Base-by-base conservation (phyloP, 2,329 filamentous ascomycete genomes). In the Aspergillus fructus region DNA sequence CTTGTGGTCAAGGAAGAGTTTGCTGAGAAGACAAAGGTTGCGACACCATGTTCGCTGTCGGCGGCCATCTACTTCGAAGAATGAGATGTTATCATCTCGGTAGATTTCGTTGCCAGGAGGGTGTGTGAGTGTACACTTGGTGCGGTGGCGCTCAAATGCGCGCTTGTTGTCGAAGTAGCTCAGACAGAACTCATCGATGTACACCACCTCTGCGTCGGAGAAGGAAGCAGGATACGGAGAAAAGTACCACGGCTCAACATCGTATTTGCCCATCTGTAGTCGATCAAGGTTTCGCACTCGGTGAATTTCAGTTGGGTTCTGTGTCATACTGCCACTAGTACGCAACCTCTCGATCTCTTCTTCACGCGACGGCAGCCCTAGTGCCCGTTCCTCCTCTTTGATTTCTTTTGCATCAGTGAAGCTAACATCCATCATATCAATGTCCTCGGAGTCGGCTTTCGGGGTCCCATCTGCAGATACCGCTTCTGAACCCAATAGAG, bases 21-120 rank as follows among this genome's bases (percentile, higher is more conserved):
- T 99, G 53, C 93, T 94, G 43, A 99, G 82, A 13, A 99, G 84
- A 75, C 94, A 99, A 33, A 99, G 85, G 66, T 99, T 99, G 68
- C 97, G 94, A 71, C 94, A 99, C 78, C 97, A 99, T n/a, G 96
- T 91, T 0, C 94, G 91, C 66, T 99, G 96, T 68, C 96, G 96
- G 49, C 94, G 89, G 7, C 94, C 94, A 65, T 99, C 94, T 5
- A 99, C 94, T 73, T 99, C 94, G 69, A 97, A 99, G 69, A 99
- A 94, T 0, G 93, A 96, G 49, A 96, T 87, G 30, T 92, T 90
- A 49, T 88, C 88, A 67, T 96, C 88, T 1, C 94, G 89, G 73
- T 99, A 99, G 61, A 99, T 96, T 73, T 99, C 96, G 74, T 99
- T 99, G 24, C 94, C 94, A 0, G 94, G 94, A 0, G 94, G 94